Base-by-base conservation (phyloP, 2,329 filamentous ascomycete species). In the Penicillium sp. region DNA sequence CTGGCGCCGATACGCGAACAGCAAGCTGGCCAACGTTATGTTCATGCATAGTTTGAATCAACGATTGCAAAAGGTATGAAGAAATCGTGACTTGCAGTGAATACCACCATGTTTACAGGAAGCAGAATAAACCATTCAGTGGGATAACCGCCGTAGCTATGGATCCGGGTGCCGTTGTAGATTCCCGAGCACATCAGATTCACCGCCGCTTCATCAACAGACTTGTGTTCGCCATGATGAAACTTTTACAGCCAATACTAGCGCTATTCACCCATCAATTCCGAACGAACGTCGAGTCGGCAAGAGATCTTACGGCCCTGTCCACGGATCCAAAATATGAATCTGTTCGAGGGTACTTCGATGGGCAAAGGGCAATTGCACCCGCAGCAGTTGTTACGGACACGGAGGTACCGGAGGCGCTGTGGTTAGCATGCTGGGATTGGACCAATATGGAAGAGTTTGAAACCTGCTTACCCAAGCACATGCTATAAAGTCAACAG, bases 11-110 rank as follows among this genome's bases (percentile, higher is more conserved):
- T 60, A 60, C 16, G 54, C 47, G 13, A 54, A 54, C 19, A 53
- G 54, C 47, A 60, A 60, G 11, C 26, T 60, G 25, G 58, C 58
- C 23, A 58, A 53, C 27, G 58, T 60, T 11, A 60, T 57, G 50
- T 58, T 57, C 35, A 60, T 60, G 55, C 39, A 51, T 8, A 57
- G 46, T 29, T 33, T 60, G 25, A 60, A 60, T 16, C 9, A 46
- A 19, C 47, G 50, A 31, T 50, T 60, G 13, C 23, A 52, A 27
- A 35, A 54, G 47, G 58, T 58, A 50, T 37, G 35, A 37, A 9
- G 2, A 19, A 7, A 19, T 10, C 8, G 0, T 37, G 9, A 5
- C 29, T 49, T n/a, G 46, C 1, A 5, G 8, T 21, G 4, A 14
- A 6, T 10, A 6, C 13, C 10, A 10, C 21, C 21, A 10, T 16